Evolutionary conservation across 2,329 filamentous ascomycete genomes (phyloP), one percentile per base, ranked within the genome.

Genomic region (Endoconidiophora laricicola): DNA sequence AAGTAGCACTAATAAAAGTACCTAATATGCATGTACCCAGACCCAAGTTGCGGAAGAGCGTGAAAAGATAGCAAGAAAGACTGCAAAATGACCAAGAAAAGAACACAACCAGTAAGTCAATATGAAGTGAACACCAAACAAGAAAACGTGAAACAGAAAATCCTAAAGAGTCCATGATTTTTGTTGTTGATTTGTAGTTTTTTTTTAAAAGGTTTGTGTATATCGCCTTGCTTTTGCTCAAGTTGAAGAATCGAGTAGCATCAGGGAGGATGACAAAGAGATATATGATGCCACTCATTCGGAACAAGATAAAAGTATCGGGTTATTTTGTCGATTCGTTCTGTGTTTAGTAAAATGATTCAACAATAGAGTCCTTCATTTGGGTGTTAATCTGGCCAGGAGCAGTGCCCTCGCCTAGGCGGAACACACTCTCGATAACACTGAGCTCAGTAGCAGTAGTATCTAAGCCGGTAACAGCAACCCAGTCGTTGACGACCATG

Each of bases 291-390:
- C 26, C 26, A 29, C 26, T 29, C 26, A 10, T n/a, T 46, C 44
- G 10, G 20, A 12, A 6, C n/a, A 46, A 33, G 29, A 33, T 14
- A 18, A 29, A 29, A 29, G 26, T 10, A 29, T 29, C 5, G 26
- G 26, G 26, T 10, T 10, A 29, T 46, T 26, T 46, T 46, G 46
- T 29, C 26, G 26, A 9, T 29, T 29, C 26, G 6, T 29, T 29
- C 26, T 29, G 26, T 29, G 42, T 39, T 50, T 74, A 98, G 72
- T 98, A 98, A 71, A 96, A 98, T 60, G 86, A 94, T 73, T 98
- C 91, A 55, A 98, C 91, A 78, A 98, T 94, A 57, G 87, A 91
- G 65, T 96, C 90, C 77, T 95, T 96, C 72, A 95, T 81, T 58
- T 70, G 80, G 48, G 80, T 83, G 65, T 85, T 85, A 69, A 90